These are phyloP conservation scores for Boletales sp. DNA, from an alignment of 768 basidiomycete species.

Conservation along the genomic window DNA sequence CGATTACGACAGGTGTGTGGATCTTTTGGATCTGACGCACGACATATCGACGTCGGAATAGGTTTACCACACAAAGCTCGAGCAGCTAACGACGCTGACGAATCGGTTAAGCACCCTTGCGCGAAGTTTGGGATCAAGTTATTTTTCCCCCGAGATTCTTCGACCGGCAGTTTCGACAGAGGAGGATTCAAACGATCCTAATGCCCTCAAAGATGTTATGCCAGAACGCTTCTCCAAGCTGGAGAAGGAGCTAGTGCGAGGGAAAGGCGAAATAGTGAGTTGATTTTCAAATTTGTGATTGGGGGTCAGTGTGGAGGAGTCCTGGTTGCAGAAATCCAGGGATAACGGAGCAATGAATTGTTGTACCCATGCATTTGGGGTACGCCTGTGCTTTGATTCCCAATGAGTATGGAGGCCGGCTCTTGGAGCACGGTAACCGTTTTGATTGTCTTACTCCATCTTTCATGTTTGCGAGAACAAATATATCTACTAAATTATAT, in stretches of 20 bases:
- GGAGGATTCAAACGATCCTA: constrained; percentile 35
- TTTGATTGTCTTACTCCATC: not conserved
- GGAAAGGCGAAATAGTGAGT: constrained; percentile 83
- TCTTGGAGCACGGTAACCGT: not conserved
- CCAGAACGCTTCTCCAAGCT: constrained; percentile 77
- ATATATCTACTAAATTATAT: constrained; percentile 2
- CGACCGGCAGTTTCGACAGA: constrained; percentile 43
- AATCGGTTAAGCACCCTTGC: constrained; percentile 59
- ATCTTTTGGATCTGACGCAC: not conserved
- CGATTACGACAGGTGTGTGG: constrained; percentile 68
- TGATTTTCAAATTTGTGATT: not conserved
- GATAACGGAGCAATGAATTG: too few species aligned
- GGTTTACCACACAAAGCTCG: constrained; percentile 75
- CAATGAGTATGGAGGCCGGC: too few species aligned
- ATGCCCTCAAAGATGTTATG: constrained; percentile 63
- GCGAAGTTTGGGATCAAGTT: constrained; percentile 58
- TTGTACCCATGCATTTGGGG: too few species aligned
- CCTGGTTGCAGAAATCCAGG: too few species aligned
- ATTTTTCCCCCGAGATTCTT: constrained; percentile 54
- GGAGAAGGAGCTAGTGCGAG: constrained; percentile 81
- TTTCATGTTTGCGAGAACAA: not conserved
- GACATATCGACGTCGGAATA: constrained; percentile 21
- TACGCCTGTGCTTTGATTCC: too few species aligned
- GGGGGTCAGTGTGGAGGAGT: not conserved
- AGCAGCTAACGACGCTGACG: constrained; percentile 67